Conservation (phyloP, 805 yeast genomes). For the Yarrowia deformans region DNA sequence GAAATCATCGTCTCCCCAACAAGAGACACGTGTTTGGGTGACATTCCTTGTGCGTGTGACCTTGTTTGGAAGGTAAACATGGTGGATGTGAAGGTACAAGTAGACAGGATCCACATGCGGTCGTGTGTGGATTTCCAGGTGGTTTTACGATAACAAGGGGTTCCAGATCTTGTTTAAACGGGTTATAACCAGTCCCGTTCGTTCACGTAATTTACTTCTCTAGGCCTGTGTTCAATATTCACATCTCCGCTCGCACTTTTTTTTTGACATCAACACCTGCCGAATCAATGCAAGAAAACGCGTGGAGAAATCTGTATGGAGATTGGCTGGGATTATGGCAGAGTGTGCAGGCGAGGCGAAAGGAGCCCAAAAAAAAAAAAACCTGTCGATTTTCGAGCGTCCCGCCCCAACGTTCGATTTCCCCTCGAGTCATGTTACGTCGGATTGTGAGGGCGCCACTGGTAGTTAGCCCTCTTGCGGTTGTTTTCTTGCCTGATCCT, state of each 20-base stretch:
- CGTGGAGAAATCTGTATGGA: conserved; percentile 31
- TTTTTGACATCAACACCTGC: not conserved
- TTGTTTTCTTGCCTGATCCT: not conserved
- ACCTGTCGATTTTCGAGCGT: no score
- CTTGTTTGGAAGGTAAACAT: not conserved
- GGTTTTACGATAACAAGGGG: not conserved
- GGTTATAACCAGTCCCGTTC: no score
- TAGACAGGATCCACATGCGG: not conserved
- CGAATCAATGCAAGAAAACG: conserved; percentile 23
- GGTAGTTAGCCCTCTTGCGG: no score
- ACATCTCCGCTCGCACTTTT: not conserved
- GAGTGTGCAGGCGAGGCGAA: not conserved
- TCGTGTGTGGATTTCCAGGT: not conserved
- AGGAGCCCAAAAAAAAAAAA: no score
- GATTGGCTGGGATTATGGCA: conserved; percentile 13
- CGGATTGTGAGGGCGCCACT: no score
- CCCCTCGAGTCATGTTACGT: no score
- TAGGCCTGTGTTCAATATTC: not conserved
- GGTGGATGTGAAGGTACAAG: not conserved
- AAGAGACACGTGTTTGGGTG: conserved; percentile 18
- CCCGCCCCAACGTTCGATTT: no score
- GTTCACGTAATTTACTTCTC: no score
- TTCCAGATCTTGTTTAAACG: no score
- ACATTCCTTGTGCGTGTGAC: not conserved
- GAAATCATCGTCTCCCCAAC: conserved; percentile 6